phyloP scores from a whole-genome alignment of 768 basidiomycete genomes.

The Fomitopsis serialis region DNA sequence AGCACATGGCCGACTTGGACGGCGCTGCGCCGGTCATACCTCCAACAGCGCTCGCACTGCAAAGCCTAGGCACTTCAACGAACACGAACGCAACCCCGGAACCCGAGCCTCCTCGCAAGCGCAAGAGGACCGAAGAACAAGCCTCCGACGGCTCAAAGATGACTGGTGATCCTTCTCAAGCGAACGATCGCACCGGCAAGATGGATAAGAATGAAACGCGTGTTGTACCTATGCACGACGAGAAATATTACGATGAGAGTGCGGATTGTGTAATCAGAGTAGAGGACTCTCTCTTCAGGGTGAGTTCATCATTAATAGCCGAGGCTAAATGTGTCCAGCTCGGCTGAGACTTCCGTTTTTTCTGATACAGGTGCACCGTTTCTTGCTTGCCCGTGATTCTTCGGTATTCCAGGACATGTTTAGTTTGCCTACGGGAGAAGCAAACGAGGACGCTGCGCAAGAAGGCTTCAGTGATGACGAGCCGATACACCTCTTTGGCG shows the following conservation, averaged over 20 bases:
- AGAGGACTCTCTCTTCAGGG: constrained; percentile 64
- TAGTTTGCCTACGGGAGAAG: constrained; percentile 15
- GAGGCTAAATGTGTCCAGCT: no score
- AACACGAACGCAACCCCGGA: neutral
- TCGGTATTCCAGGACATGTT: constrained; percentile 28
- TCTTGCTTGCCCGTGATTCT: constrained; percentile 23
- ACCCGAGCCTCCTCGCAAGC: constrained; percentile 12
- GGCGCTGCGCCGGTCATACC: neutral
- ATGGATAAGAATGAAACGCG: neutral
- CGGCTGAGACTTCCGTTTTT: no score
- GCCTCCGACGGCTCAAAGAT: neutral
- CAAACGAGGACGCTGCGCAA: constrained; percentile 6
- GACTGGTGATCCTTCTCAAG: neutral
- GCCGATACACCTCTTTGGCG: constrained; percentile 34
- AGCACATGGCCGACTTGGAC: neutral
- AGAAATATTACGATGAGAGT: constrained; percentile 58
- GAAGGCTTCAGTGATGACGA: constrained; percentile 26
- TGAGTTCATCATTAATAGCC: constrained; percentile 33
- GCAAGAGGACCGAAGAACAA: constrained; percentile 7
- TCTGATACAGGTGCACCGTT: constrained; percentile 26
- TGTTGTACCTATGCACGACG: constrained; percentile 31
- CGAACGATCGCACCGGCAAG: constrained; percentile 1
- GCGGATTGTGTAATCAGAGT: constrained; percentile 66
- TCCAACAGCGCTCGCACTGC: neutral
- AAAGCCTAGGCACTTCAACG: neutral